These are phyloP conservation scores for Amylostereum chailletii DNA, from an alignment of 1,284 basidiomycete genomes.

Conservation along the genomic window DNA sequence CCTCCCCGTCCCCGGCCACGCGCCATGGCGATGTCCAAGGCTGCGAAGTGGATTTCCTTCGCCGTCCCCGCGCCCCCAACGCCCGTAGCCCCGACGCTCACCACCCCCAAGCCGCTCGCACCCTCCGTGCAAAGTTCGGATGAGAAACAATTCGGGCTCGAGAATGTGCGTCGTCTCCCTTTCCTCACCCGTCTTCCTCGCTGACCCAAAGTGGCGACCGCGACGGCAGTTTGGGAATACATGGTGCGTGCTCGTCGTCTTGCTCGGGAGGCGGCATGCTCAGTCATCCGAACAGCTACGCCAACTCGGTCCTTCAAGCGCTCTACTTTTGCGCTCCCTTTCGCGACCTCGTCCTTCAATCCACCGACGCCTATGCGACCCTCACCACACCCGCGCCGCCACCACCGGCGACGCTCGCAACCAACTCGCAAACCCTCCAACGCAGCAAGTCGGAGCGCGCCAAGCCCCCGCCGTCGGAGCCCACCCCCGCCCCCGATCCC, in stretches of 20 bases:
- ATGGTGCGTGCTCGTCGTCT: slow-evolving; percentile 40
- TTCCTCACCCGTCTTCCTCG: slow-evolving; percentile 3
- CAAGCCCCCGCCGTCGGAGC: slow-evolving; percentile 12
- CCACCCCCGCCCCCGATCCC: slow-evolving; percentile 15
- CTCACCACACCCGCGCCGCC: slow-evolving; percentile 18
- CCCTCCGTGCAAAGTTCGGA: slow-evolving; percentile 41
- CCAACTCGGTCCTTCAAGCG: slow-evolving; percentile 95
- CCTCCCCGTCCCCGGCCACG: neutral
- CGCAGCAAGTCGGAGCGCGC: slow-evolving; percentile 19
- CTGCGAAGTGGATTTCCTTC: slow-evolving; percentile 28
- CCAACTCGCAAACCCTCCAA: slow-evolving; percentile 29
- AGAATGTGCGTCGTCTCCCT: slow-evolving; percentile 67
- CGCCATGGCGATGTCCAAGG: slow-evolving; percentile 14
- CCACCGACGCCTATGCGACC: slow-evolving; percentile 35
- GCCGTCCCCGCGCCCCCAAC: slow-evolving; percentile 5
- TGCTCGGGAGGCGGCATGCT: neutral
- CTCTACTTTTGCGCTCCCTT: slow-evolving; percentile 87
- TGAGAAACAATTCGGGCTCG: slow-evolving; percentile 81
- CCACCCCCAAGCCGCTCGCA: neutral
- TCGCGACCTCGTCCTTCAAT: slow-evolving; percentile 63
- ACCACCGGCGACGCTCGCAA: slow-evolving; percentile 29
- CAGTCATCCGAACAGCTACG: slow-evolving; percentile 56
- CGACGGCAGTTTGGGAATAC: slow-evolving; percentile 70
- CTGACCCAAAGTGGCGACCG: too few relatives aligned
- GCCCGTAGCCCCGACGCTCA: neutral